Base-by-base conservation (phyloP, 495 filamentous ascomycete genomes). In the Penicillium atrosanguineum region DNA sequence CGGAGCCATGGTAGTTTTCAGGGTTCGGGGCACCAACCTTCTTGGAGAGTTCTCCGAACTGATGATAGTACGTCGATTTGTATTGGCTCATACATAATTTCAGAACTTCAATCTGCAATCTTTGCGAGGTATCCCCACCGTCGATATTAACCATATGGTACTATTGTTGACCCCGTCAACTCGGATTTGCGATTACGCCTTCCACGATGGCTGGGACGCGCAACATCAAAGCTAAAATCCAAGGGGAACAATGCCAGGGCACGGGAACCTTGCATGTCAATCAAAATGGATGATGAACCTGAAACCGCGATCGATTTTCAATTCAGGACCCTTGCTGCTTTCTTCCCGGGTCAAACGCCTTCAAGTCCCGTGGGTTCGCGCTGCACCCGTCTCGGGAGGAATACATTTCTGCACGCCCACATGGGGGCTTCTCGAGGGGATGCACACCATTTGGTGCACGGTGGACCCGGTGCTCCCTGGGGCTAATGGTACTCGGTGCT, bases 1-100 rank as follows among this genome's bases (percentile, higher is more conserved):
- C 20, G 48, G 61, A 61, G 11, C 60, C 50, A n/a, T 46, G 39
- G 20, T 19, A 9, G 26, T 15, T 19, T 39, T 38, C 52, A 46
- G 62, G 53, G 59, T 57, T 65, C 59, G 62, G 62, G 55, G 48
- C 44, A 47, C 8, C 53, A 60, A 52, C 62, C 50, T 60, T 62
- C 53, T 60, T 47, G 46, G 57, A 55, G 26, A n/a, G 16, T 44
- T 31, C 50, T 56, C 61, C 62, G 62, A 23, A 39, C n/a, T 55
- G 41, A 49, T 50, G 38, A 21, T 54, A n/a, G n/a, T n/a, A 18
- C 42, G 45, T 11, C 40, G 31, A 15, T 37, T 36, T 14, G 14
- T 55, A 44, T 39, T 28, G 37, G 25, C 37, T 49, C 47, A 23
- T 50, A 39, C 18, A 14, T 43, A 36, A 0, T 50, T 36, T n/a